Percentiles rank a stretch among this genome's conserved stretches.
Conservation (phyloP, 768 basidiomycete genomes). For the Rhodotorula diobovata region DNA sequence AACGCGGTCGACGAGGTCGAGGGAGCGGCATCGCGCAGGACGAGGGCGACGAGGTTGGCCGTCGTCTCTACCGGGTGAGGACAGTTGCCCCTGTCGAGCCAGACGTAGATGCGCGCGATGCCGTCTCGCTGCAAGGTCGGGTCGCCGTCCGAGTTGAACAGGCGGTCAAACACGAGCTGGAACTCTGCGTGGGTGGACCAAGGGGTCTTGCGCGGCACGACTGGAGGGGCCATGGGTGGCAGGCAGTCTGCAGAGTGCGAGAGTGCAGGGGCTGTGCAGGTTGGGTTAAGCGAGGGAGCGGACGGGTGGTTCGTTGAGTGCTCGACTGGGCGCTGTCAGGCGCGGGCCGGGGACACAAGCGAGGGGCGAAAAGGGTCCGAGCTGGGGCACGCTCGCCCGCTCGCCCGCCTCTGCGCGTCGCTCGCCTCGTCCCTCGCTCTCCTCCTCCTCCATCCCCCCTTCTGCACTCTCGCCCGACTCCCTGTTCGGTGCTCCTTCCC, state of each 20-base stretch:
- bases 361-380: no score
- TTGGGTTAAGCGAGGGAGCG: no score
- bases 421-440: neutral
- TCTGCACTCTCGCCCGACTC: neutral
- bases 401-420: neutral
- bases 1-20: constrained; percentile 2
- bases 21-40: constrained; percentile 29
- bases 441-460: neutral
- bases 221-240: neutral
- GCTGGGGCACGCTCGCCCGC: neutral
- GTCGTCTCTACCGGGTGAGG: constrained; percentile 42
- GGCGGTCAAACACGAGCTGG: constrained; percentile 67
- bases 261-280: neutral
- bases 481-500: neutral
- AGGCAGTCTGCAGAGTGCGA: no score
- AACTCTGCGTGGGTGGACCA: constrained; percentile 68
- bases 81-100: constrained; percentile 38
- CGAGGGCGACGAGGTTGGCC: constrained; percentile 32
- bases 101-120: constrained; percentile 37
- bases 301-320: no score
- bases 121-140: constrained; percentile 63
- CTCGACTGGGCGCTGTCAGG: no score
- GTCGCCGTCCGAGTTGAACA: constrained; percentile 59
- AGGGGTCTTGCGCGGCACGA: constrained; percentile 65
- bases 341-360: no score